These are phyloP conservation scores for Alloascoidea africana DNA, from an alignment of 805 yeast species.

Conservation along the genomic window DNA sequence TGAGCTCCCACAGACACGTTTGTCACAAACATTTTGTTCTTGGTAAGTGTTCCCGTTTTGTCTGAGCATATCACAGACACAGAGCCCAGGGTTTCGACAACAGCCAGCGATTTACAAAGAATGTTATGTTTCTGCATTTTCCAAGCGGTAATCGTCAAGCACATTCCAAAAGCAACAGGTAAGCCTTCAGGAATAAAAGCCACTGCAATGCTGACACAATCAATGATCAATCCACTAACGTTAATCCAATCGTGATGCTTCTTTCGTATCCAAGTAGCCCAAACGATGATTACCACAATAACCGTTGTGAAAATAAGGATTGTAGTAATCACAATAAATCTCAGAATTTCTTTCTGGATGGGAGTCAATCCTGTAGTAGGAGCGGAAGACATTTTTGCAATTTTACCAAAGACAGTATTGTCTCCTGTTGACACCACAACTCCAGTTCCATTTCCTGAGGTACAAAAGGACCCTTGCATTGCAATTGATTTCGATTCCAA, in stretches of 20 bases:
- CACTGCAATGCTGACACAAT: conserved; percentile 28
- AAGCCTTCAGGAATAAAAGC: conserved; percentile 40
- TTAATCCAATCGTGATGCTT: conserved; percentile 25
- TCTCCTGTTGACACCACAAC: conserved; percentile 29
- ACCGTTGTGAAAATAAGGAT: conserved; percentile 55
- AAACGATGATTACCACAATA: conserved; percentile 58
- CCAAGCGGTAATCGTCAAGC: conserved; percentile 31
- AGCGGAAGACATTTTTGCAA: conserved; percentile 25
- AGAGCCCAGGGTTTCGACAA: conserved; percentile 43
- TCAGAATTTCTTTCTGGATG: conserved; percentile 24
- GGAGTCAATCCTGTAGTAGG: conserved; percentile 24
- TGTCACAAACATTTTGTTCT: conserved; percentile 48
- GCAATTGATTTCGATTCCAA: conserved; percentile 28
- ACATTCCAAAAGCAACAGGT: conserved; percentile 34
- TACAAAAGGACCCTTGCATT: conserved; percentile 29
- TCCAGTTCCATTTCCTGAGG: conserved; percentile 28
- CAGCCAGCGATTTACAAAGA: conserved; percentile 28
- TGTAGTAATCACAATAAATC: no score
- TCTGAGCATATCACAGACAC: conserved; percentile 78
- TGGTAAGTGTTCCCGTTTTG: conserved; percentile 81
- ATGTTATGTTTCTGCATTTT: conserved; percentile 29
- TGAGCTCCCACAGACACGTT: conserved; percentile 17
- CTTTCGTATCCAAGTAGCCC: conserved; percentile 34
- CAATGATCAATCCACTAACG: conserved; percentile 35
- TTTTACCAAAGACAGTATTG: conserved; percentile 28